phyloP scores from a whole-genome alignment of 2,329 filamentous ascomycete genomes.

The Rhexocercosporidium sp. region DNA sequence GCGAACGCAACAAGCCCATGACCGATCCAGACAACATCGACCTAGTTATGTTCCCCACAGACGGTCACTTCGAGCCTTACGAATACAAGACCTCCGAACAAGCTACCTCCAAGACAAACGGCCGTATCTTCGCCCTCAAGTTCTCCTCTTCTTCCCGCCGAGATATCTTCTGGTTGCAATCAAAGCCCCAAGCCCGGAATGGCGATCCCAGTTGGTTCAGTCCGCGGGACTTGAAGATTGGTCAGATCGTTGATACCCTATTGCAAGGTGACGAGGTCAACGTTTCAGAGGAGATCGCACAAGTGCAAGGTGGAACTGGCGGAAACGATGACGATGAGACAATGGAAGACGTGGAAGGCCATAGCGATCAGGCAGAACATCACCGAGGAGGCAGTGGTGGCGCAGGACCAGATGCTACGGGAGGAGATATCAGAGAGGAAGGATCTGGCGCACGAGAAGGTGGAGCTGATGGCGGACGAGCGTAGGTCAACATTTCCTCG shows the following conservation, averaged over 20 bases:
- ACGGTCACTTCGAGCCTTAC: constrained; percentile 87
- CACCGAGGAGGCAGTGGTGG: constrained; percentile 73
- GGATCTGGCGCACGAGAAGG: constrained; percentile 88
- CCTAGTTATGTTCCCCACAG: constrained; percentile 89
- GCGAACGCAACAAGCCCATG: constrained; percentile 73
- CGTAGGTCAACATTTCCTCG: constrained; percentile 75
- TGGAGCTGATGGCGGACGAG: constrained; percentile 95
- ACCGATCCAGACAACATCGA: constrained; percentile 78
- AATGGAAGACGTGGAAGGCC: constrained; percentile 78
- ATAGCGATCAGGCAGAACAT: constrained; percentile 62
- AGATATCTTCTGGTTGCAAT: constrained; percentile 96
- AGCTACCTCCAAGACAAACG: constrained; percentile 72
- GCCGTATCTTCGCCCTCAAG: constrained; percentile 90
- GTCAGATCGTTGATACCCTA: constrained; percentile 82
- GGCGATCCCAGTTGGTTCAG: constrained; percentile 81
- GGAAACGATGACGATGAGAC: constrained; percentile 71
- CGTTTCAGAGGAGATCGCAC: constrained; percentile 73
- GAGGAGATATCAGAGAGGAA: constrained; percentile 89
- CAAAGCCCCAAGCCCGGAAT: constrained; percentile 75
- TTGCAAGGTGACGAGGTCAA: constrained; percentile 90
- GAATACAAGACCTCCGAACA: constrained; percentile 69
- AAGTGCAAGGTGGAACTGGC: constrained; percentile 58
- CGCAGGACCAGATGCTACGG: constrained; percentile 84
- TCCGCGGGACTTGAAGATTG: constrained; percentile 83
- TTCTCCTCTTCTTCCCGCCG: constrained; percentile 91